Base-by-base conservation (phyloP, 192 early-diverging fungal species). In the Backusella australiensis region DNA sequence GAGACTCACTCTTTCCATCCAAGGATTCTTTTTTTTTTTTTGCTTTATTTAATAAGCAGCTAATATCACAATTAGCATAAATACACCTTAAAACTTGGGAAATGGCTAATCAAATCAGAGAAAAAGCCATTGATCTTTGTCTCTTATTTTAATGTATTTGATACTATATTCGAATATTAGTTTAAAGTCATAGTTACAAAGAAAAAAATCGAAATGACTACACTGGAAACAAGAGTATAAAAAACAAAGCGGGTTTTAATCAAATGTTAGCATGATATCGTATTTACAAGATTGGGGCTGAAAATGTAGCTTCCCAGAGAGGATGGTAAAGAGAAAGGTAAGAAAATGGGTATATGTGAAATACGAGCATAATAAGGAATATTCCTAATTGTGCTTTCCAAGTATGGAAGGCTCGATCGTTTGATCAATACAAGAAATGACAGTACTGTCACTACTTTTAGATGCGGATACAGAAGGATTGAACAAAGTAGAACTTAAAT, bases 401-500 rank as follows among this genome's bases (percentile, higher is more conserved):
- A 63, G 56, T 11, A n/a, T 29, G 11, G 23, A 14, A 14, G 11
- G 4, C 12, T 63, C 56, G 11, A 29, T 63, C 11, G 7, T 23
- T 59, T 59, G 53, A 23, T 26, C 21, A 59, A 59, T 26, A 63
- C 11, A 26, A 26, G 52, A 53, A 53, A 23, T 7, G 4, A 21
- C 0, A 53, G 23, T 23, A 63, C 0, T 63, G 8, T 4, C 23
- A 23, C 7, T 8, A 2, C 0, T 29, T 26, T 63, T 63, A 23
- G 56, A 63, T 63, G n/a, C 9, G 21, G 53, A 21, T 56, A 9
- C 12, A 63, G 26, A 0, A 26, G 56, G 23, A 29, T 29, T 38
- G 41, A 81, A 68, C 19, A 77, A 23, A 34, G 80, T 71, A 4
- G 63, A 74, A 26, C 80, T 76, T 73, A 81, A 78, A 29, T 59